Base-by-base conservation (phyloP, 2,329 filamentous ascomycete species). In the Verticillium nubilum region DNA sequence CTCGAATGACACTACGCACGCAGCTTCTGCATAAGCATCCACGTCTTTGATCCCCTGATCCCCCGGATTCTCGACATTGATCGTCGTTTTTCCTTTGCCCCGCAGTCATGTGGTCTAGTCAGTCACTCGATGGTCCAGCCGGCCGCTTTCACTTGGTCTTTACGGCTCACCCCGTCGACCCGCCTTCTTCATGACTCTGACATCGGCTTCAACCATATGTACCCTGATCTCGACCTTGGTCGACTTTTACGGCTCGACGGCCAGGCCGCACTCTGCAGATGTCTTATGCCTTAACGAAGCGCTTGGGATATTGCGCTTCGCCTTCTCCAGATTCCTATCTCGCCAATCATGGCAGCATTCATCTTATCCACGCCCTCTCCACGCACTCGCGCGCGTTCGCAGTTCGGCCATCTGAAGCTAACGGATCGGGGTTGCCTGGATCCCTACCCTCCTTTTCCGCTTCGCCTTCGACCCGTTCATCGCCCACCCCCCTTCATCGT, bases 351-450 rank as follows among this genome's bases (percentile, higher is more conserved):
- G 15, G 17, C 35, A 42, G 15, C 35, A 13, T 42, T 17, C 35
- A 17, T 6, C 15, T 42, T 42, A 13, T 42, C 35, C 35, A 42
- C 35, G 35, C 35, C 7, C 35, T 17, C 42, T 47, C 33, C 33
- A 37, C 33, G 33, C 33, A 13, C 33, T 37, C 19, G 19, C 42
- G 19, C 42, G 9, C 42, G 42, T 47, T 47, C 42, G 42, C 42
- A 47, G 42, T n/a, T 47, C 42, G 42, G 42, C 42, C 42, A 47
- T 47, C 42, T 47, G 42, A 53, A 19, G 25, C 52, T 53, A 28
- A 53, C 52, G 52, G 52, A 53, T 53, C 52, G 15, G 27, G 52
- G 52, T 29, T 53, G 52, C 52, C 52, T 53, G 52, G 52, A 53
- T 53, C 52, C 52, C 26, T 53, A 29, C 27, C 52, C 52, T 53